phyloP scores from a whole-genome alignment of 192 early-diverging fungal genomes.

The Backusella parvicylindrica region DNA sequence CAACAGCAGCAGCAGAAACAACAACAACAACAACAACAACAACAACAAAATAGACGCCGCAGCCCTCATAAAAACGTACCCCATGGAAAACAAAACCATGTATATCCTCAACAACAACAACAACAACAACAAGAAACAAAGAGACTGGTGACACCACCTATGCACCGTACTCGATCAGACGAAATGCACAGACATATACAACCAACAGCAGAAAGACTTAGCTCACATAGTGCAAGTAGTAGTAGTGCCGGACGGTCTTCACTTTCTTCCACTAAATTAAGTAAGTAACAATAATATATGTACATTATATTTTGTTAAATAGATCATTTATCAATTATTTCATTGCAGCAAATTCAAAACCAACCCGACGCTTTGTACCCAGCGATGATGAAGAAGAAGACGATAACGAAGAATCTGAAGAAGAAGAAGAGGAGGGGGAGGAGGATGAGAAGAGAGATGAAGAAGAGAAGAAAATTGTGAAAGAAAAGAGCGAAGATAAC shows the following conservation, averaged over 20 bases:
- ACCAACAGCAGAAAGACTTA: neutral
- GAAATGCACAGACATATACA: neutral
- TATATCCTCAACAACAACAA: neutral
- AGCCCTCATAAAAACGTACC: neutral
- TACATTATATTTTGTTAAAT: neutral
- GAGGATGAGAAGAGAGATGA: neutral
- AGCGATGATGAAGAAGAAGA: constrained; percentile 32
- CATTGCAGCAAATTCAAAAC: constrained; percentile 5
- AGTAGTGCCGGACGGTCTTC: neutral
- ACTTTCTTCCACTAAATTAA: neutral
- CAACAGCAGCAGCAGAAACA: neutral
- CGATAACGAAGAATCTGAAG: constrained; percentile 3
- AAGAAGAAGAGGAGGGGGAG: constrained; percentile 11
- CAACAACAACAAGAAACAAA: constrained; percentile 7
- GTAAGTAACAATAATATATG: neutral
- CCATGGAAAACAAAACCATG: neutral
- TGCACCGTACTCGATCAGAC: neutral
- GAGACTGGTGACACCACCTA: neutral
- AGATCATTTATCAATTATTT: neutral
- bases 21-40: neutral
- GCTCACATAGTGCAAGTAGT: neutral
- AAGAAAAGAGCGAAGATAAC: neutral
- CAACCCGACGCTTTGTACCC: constrained; percentile 4
- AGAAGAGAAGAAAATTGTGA: neutral
- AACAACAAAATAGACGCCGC: neutral